Evolutionary conservation across 257 asterid species (phyloP).

Genomic region (Nicotiana obtusifolia): DNA sequence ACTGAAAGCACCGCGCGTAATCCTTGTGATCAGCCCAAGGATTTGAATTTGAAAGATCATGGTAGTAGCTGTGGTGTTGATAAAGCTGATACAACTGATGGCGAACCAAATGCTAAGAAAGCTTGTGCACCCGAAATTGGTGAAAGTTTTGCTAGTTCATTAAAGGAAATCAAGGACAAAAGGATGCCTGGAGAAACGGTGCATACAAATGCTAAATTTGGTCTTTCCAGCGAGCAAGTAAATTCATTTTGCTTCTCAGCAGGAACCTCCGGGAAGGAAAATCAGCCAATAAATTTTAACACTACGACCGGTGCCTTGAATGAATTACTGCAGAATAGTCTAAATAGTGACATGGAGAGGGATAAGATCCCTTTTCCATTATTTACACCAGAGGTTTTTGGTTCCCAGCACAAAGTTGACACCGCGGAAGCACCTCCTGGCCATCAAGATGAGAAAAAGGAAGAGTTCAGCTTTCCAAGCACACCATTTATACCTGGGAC

Average conservation of each 20-base stretch:
- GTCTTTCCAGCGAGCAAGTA: slow-evolving; percentile 2
- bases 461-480: slow-evolving; percentile 24
- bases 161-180: slow-evolving; percentile 4
- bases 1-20: slow-evolving; percentile 13
- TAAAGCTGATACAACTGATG: slow-evolving; percentile 9
- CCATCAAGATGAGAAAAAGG: slow-evolving; percentile 35
- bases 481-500: slow-evolving; percentile 24
- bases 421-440: slow-evolving; percentile 25
- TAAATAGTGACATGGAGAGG: slow-evolving; percentile 17
- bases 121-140: slow-evolving; percentile 6
- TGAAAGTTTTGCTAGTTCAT: slow-evolving; percentile 9
- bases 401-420: slow-evolving; percentile 20
- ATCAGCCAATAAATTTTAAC: slow-evolving; percentile 24
- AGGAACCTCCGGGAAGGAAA: slow-evolving; percentile 28
- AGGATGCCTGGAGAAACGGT: neutral
- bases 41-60: slow-evolving; percentile 8
- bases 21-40: slow-evolving; percentile 6
- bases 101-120: neutral
- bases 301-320: slow-evolving; percentile 20
- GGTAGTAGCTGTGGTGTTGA: slow-evolving; percentile 11
- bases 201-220: slow-evolving; percentile 9
- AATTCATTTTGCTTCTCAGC: slow-evolving; percentile 16
- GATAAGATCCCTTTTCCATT: slow-evolving; percentile 19
- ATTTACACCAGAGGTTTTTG: slow-evolving; percentile 23
- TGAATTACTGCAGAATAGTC: slow-evolving; percentile 8